These are phyloP conservation scores for Jacaranda copaia DNA, from an alignment of 257 asterid genomes.

Conservation along the genomic window DNA sequence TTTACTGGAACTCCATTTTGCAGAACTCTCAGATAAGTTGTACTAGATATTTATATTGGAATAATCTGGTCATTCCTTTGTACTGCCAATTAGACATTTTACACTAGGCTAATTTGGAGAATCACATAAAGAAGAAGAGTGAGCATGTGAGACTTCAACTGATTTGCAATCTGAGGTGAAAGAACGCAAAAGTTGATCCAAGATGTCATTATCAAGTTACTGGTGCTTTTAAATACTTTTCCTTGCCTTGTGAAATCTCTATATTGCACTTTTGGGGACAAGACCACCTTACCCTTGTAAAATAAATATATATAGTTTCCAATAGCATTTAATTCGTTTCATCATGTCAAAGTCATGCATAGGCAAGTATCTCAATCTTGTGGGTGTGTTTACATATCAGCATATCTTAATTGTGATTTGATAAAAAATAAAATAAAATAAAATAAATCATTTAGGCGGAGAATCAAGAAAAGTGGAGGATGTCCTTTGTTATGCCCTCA, in stretches of 20 bases:
- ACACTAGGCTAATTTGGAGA: no score
- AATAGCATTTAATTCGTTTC: background rate
- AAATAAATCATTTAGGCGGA: slow-evolving; percentile 49
- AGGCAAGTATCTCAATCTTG: background rate
- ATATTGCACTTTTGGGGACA: background rate
- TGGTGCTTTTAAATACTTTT: background rate
- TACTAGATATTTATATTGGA: no score
- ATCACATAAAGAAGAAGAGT: no score
- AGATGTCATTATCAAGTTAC: no score
- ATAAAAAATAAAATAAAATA: no score
- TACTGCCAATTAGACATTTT: no score
- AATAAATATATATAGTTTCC: background rate
- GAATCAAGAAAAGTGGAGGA: slow-evolving; percentile 68
- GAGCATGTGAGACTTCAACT: no score
- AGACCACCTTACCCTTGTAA: background rate
- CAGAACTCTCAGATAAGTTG: no score
- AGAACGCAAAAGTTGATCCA: no score
- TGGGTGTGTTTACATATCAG: slow-evolving; percentile 3
- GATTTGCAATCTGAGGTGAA: no score
- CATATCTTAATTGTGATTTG: slow-evolving; percentile 4
- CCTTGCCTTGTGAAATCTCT: background rate
- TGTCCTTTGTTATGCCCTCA: slow-evolving; percentile 91
- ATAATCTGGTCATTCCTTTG: no score
- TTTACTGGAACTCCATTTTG: no score
- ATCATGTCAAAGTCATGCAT: background rate